Base-by-base conservation (phyloP, 768 basidiomycete genomes). In the Fibroporia radiculosa region DNA sequence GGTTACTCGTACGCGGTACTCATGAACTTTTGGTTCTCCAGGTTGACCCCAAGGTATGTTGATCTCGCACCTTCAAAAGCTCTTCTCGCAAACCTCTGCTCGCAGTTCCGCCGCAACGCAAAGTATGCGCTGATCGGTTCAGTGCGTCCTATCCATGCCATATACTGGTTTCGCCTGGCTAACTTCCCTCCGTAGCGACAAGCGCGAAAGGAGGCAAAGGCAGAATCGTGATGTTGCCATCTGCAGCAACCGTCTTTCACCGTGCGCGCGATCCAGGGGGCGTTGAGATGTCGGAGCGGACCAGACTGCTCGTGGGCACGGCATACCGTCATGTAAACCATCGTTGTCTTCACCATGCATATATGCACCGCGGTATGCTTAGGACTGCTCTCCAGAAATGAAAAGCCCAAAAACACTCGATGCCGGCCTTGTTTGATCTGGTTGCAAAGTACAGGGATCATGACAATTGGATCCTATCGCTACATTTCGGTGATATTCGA, bases 31-130 rank as follows among this genome's bases (percentile, higher is more conserved):
- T 45, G 20, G 42, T 45, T 16, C 18, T 29, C 18, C 54, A 91
- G 88, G 81, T 91, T 59, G 88, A 91, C 52, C 63, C 82, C 49
- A 91, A 88, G 79, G 87, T 88, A 25, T 20, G 19, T 16, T 38
- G 20, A 54, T 49, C 35, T 55, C 42, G 51, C 29, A 38, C 43
- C 33, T 43, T 32, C 48, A 8, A 12, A 12, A 10, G 20, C 10
- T 12, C 13, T 39, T 41, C 40, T 23, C n/a, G n/a, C n/a, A n/a
- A n/a, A n/a, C n/a, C n/a, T n/a, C n/a, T n/a, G n/a, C n/a, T n/a
- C n/a, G 33, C 63, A 91, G 89, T 90, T 89, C 78, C 85, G 88
- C 63, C 82, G 83, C 62, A 92, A 92, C 62, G 76, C 85, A 44
- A 74, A 75, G 51, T 74, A 73, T 61, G 85, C 88, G 40, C 75